Conservation (phyloP, 169 alveolate genomes). For the Plasmodium berghei region DNA sequence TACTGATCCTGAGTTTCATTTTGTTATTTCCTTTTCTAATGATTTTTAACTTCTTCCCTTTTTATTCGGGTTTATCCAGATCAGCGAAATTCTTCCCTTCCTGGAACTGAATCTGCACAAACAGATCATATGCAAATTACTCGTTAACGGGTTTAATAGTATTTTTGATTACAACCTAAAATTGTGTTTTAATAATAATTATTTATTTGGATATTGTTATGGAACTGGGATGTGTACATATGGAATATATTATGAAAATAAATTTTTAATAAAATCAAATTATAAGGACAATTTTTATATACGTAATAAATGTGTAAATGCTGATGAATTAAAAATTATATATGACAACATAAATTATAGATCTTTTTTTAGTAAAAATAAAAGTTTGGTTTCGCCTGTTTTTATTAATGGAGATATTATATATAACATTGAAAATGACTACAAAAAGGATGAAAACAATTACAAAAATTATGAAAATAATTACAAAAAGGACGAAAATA, state of each 20-base stretch:
- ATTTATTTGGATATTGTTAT: slow-evolving; percentile 56
- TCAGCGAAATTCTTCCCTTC: slow-evolving; percentile 75
- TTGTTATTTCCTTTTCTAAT: background rate
- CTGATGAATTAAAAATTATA: slow-evolving; percentile 36
- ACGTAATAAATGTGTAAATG: slow-evolving; percentile 24
- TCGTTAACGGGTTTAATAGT: slow-evolving; percentile 72
- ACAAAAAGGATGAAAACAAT: background rate
- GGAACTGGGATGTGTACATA: slow-evolving; percentile 69
- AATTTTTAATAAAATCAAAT: slow-evolving; percentile 62
- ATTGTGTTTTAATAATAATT: slow-evolving; percentile 61
- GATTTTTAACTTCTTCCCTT: background rate
- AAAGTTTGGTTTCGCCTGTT: slow-evolving; percentile 59
- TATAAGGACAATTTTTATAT: slow-evolving; percentile 65
- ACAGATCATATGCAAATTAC: slow-evolving; percentile 69
- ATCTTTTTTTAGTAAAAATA: slow-evolving; percentile 64
- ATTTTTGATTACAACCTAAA: slow-evolving; percentile 60
- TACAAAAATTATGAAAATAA: background rate
- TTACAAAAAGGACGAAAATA: background rate
- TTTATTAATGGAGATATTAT: slow-evolving; percentile 43
- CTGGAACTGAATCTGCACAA: slow-evolving; percentile 75
- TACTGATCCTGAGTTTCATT: background rate
- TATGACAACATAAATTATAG: slow-evolving; percentile 69
- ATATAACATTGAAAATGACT: slow-evolving; percentile 5
- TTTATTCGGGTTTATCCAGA: slow-evolving; percentile 1
- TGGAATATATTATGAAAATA: slow-evolving; percentile 60